Conservation (phyloP, 129 eudicot genomes). For the Calendula officinalis region DNA sequence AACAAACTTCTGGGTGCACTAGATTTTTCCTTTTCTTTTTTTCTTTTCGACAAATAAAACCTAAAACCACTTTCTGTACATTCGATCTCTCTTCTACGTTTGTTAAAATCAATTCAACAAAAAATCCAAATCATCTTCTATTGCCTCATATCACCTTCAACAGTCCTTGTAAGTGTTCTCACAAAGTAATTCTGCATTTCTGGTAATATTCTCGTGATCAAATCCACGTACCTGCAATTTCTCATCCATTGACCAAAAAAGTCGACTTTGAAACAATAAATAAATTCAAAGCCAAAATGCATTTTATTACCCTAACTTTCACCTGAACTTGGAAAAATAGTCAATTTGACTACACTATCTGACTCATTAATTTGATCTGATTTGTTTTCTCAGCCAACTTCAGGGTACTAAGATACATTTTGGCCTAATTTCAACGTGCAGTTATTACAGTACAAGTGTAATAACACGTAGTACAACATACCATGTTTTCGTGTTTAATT, state of each 20-base stretch:
- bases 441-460: neutral
- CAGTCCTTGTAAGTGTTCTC: constrained; percentile 45
- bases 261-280: neutral
- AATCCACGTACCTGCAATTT: constrained; percentile 40
- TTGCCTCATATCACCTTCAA: constrained; percentile 35
- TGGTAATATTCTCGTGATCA: constrained; percentile 43
- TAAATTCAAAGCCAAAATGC: neutral
- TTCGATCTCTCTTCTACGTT: constrained; percentile 20
- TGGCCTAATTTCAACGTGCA: neutral
- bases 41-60: constrained; percentile 27
- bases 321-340: too few relatives aligned
- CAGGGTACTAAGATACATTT: too few relatives aligned
- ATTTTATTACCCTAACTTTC: neutral
- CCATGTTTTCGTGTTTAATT: constrained; percentile 43
- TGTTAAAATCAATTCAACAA: constrained; percentile 36
- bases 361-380: too few relatives aligned
- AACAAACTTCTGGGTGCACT: constrained; percentile 16
- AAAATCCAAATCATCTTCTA: constrained; percentile 31
- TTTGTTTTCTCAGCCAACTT: too few relatives aligned
- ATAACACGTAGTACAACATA: constrained; percentile 14
- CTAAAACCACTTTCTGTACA: constrained; percentile 38
- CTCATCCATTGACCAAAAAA: neutral
- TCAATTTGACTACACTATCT: too few relatives aligned
- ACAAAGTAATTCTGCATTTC: constrained; percentile 51
- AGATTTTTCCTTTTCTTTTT: neutral